phyloP scores from a whole-genome alignment of 2,329 filamentous ascomycete species.

The Aspergillus sp. region DNA sequence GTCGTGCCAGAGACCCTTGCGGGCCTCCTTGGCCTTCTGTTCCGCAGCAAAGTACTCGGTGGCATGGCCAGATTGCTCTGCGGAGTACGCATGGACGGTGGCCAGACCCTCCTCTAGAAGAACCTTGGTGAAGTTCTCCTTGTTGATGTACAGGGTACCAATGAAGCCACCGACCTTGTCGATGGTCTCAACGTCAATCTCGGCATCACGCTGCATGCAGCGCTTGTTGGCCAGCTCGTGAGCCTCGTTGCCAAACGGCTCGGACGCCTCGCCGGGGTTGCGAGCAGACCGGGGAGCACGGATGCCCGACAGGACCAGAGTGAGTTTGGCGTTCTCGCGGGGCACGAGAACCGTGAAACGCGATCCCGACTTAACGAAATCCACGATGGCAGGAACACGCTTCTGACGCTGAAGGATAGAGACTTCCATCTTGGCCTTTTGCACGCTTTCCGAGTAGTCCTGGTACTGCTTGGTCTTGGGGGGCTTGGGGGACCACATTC shows the following conservation, averaged over 20 bases:
- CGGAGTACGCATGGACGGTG: conserved; percentile 89
- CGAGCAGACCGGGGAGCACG: conserved; percentile 85
- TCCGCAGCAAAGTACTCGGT: conserved; percentile 85
- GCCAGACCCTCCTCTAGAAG: conserved; percentile 93
- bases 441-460: conserved; percentile 87
- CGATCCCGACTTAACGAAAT: conserved; percentile 97
- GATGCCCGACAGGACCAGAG: conserved; percentile 90
- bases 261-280: conserved; percentile 74
- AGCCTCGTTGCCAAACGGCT: conserved; percentile 94
- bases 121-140: conserved; percentile 91
- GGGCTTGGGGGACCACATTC: conserved; percentile 91
- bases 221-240: conserved; percentile 86
- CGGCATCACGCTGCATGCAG: conserved; percentile 90
- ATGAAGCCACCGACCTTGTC: conserved; percentile 99
- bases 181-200: conserved; percentile 90
- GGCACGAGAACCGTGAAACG: conserved; percentile 90
- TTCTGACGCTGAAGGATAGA: conserved; percentile 85
- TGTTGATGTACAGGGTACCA: conserved; percentile 86
- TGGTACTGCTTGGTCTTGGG: conserved; percentile 78
- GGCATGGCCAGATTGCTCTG: conserved; percentile 89
- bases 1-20: conserved; percentile 88
- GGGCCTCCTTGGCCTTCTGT: conserved; percentile 80
- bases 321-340: conserved; percentile 90
- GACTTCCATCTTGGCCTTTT: conserved; percentile 94
- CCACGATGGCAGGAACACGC: conserved; percentile 88